Evolutionary conservation across 2,329 filamentous ascomycete species (phyloP), one percentile per base, ranked within the genome.

Genomic region (Colletotrichum lini): DNA sequence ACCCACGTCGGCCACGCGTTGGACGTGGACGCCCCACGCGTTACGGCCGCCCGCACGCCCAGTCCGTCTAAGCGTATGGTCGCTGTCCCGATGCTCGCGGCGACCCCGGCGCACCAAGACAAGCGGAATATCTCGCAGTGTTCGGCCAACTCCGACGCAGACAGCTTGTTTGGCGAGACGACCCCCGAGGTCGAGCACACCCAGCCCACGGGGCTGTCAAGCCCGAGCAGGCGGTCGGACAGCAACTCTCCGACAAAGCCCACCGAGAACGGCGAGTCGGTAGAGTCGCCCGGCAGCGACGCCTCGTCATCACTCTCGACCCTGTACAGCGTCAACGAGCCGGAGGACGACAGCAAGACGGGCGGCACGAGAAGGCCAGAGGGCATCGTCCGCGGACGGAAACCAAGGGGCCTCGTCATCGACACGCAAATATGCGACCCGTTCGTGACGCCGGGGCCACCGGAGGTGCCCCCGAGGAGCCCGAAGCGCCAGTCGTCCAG

Each of bases 231-330:
- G 5, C 57, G 77, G 38, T 76, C 73, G n/a, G 78, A 76, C 4
- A 72, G 76, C 74, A n/a, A 74, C 56, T 38, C 65, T 67, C 12
- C 74, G 10, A 54, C 58, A 30, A 40, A 68, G 47, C 26, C 67
- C 21, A 68, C 65, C 9, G 72, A 70, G 54, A 44, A 73, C 68
- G 66, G 73, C 61, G 68, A 21, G 70, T 73, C 61, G 38, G 65
- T 63, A 45, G 61, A 30, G 5, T 86, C 84, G 0, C 67, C 77
- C 4, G 80, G 82, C 4, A 88, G 85, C 72, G 81, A 86, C 10
- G 79, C 82, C 16, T 89, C 87, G 0, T 89, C 87, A 49, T 84
- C 86, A 2, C 79, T 90, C 6, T 90, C 88, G 4, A 90, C 88
- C 0, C 77, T 90, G 6, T 89, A 89, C 73, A 89, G 87, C 69